Evolutionary conservation across 1,284 basidiomycete species (phyloP), one percentile per base, ranked within the genome.

Genomic region (Ganoderma meredithae): DNA sequence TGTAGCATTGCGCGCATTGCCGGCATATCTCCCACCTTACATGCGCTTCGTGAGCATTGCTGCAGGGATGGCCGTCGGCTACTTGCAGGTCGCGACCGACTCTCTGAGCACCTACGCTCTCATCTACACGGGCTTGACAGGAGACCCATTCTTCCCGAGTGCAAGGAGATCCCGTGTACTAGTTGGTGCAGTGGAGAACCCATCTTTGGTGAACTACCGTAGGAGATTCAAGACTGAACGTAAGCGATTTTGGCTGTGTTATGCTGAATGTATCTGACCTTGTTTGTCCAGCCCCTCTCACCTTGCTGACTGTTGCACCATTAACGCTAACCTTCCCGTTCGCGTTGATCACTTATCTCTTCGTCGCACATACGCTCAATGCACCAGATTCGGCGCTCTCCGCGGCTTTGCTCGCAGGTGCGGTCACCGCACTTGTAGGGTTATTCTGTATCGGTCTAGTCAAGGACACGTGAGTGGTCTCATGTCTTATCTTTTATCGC

Each of bases 111-210:
- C 88, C 52, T 92, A 95, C 74, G 94, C 93, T 15, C 83, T 97
- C 40, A 87, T 96, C 12, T 97, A 97, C 77, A 88, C 90, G 1
- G 96, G 96, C 0, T 82, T 98, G 68, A 96, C 94, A 0, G 96
- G 95, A 0, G 92, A 94, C 64, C 84, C 89, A 1, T 97, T 97
- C 79, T 92, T 94, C 84, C 85, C 86, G 8, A 90, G 90, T 69
- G 94, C 95, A 13, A 84, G 90, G 67, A 83, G 93, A 49, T 88
- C 91, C 15, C 83, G 83, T 66, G 90, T 86, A 43, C 80, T 95
- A 63, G 87, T 87, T 0, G 79, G 78, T 7, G 78, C 83, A 33
- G 85, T 86, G 3, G 83, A 83, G 73, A 77, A 74, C 56, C 71
- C 79, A 62, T 76, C 76, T 8, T 76, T 77, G 59, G 80, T 81